phyloP scores from a whole-genome alignment of 768 basidiomycete genomes.

The Infundibulicybe gibba region DNA sequence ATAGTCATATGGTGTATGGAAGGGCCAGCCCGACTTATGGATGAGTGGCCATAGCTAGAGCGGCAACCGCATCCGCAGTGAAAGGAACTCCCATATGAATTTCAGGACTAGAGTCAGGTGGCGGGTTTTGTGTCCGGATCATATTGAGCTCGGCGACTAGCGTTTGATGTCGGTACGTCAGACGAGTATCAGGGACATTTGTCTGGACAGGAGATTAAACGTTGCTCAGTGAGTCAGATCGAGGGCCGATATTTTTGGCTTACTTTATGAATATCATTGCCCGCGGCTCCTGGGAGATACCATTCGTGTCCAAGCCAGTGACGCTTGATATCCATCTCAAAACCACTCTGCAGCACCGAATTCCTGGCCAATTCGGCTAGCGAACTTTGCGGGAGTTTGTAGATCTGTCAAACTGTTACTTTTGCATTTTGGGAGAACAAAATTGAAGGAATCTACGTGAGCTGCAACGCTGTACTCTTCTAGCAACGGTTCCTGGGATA shows the following conservation, averaged over 20 bases:
- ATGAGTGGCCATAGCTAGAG: slow-evolving; percentile 30
- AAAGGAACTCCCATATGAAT: slow-evolving; percentile 20
- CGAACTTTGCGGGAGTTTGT: slow-evolving; percentile 92
- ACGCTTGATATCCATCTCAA: slow-evolving; percentile 97
- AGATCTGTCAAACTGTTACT: slow-evolving; percentile 55
- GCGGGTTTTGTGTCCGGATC: slow-evolving; percentile 37
- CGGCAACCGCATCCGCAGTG: slow-evolving; percentile 31
- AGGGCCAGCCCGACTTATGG: neutral
- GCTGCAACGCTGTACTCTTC: slow-evolving; percentile 99
- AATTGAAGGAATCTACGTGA: slow-evolving; percentile 53
- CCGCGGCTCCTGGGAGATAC: slow-evolving; percentile 90
- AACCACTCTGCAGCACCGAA: slow-evolving; percentile 94
- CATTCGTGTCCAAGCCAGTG: slow-evolving; percentile 93
- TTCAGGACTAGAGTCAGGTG: slow-evolving; percentile 8
- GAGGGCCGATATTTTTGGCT: slow-evolving; percentile 6
- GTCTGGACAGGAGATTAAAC: slow-evolving; percentile 48
- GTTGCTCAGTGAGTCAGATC: neutral
- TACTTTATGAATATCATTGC: slow-evolving; percentile 96
- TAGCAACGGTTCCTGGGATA: slow-evolving; percentile 76
- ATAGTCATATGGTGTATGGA: too few relatives aligned
- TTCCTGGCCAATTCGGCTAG: slow-evolving; percentile 98
- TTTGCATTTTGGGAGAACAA: neutral
- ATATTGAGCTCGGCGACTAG: slow-evolving; percentile 80
- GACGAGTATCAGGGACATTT: slow-evolving; percentile 91
- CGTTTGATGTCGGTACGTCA: slow-evolving; percentile 90